A percentile compares a stretch with the other conserved stretches of the same genome.
These are phyloP conservation scores for Aspergillus nomiae DNA, from an alignment of 2,329 filamentous ascomycete species.

Conservation along the genomic window DNA sequence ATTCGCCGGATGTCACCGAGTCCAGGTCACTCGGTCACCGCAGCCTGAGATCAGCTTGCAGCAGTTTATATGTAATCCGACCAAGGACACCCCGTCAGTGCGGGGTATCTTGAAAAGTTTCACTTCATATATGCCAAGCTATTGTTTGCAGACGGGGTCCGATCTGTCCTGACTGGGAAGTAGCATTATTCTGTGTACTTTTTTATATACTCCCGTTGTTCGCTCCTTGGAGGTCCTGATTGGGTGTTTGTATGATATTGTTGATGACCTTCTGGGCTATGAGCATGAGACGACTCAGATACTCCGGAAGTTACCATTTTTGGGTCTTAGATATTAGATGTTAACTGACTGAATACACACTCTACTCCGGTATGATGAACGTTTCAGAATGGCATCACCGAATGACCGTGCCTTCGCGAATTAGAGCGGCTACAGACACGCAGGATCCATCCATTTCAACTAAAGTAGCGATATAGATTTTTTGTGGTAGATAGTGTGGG, in stretches of 20 bases:
- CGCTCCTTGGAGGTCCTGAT: background rate
- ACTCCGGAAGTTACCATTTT: background rate
- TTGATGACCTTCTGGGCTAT: background rate
- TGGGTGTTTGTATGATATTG: background rate
- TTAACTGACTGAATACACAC: background rate
- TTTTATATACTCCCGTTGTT: background rate
- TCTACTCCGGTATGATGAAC: background rate
- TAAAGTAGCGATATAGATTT: background rate
- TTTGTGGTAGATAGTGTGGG: background rate
- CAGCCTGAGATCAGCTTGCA: conserved; percentile 9
- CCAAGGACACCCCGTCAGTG: conserved; percentile 3
- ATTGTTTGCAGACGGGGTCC: background rate
- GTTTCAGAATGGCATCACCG: background rate
- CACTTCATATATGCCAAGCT: background rate
- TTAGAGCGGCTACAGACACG: background rate
- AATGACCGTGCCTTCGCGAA: background rate
- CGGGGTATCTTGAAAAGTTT: background rate
- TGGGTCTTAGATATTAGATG: background rate
- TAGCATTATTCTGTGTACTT: background rate
- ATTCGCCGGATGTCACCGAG: conserved; percentile 19
- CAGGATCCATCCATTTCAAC: background rate
- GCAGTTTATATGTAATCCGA: conserved; percentile 21
- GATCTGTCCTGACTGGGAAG: background rate
- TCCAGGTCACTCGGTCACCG: conserved; percentile 15
- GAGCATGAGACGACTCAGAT: background rate